A percentile compares a stretch with the other conserved stretches of the same genome.
These are phyloP conservation scores for Pharus latifolius DNA, from an alignment of 176 grass and related monocot genomes.

Conservation along the genomic window DNA sequence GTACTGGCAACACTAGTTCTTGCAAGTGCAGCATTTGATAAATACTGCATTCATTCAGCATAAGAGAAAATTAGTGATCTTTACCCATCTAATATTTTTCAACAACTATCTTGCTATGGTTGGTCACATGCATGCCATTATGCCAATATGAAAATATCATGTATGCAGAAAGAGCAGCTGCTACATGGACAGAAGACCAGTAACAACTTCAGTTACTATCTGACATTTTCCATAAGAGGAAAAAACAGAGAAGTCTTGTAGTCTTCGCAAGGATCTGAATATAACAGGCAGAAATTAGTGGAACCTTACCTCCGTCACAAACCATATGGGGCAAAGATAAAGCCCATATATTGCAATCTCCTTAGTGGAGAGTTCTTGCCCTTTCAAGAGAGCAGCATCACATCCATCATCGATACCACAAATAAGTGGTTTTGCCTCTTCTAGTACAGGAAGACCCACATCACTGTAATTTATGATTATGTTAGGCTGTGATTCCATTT, in stretches of 20 bases:
- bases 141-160: no score
- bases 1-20: constrained; percentile 98
- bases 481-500: constrained; percentile 66
- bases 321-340: constrained; percentile 96
- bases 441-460: constrained; percentile 36
- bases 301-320: constrained; percentile 84
- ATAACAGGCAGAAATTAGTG: constrained; percentile 2
- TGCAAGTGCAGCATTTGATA: constrained; percentile 98
- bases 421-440: constrained; percentile 55
- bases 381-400: constrained; percentile 27
- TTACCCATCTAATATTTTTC: neutral
- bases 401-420: constrained; percentile 32
- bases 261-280: no score
- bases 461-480: constrained; percentile 52
- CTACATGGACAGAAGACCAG: no score
- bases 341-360: constrained; percentile 64
- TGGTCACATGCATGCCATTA: neutral
- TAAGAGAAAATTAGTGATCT: constrained; percentile 14
- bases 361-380: constrained; percentile 48
- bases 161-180: no score
- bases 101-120: neutral
- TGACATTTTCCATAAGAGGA: no score
- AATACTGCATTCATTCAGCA: constrained; percentile 64
- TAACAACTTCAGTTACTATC: no score
- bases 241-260: no score